Base-by-base conservation (phyloP, 306 rosid species). In the Citrullus colocynthis region DNA sequence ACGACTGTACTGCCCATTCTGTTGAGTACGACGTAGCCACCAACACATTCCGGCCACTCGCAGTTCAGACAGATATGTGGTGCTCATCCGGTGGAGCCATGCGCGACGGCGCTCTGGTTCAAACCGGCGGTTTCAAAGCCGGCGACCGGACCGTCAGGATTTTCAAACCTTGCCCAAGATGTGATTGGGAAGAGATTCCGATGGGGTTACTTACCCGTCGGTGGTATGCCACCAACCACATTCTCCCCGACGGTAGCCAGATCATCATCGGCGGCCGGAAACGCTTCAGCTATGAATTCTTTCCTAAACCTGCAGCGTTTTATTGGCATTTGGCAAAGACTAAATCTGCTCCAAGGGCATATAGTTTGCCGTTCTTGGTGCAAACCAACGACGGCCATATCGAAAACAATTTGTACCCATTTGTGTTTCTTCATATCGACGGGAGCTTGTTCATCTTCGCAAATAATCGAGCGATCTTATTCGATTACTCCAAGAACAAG, bases 391-490 rank as follows among this genome's bases (percentile, higher is more conserved):
- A 94, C 30, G 9, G 4, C 2, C 37, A 49, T 11, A 4, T 6
- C 49, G 98, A 94, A 20, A 89, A 94, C 77, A 94, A 94, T 58
- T 37, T 94, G 70, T 90, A 90, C 79, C 98, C 98, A 8, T 94
- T 92, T 37, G 44, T 92, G 17, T 97, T 90, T 78, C 88, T 94
- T n/a, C 77, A 90, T 76, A 93, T 93, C 0, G 89, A 90, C n/a
- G 98, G 98, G 34, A 94, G 89, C 85, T 72, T 94, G 4, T 94
- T 92, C 83, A 72, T 94, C 28, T 94, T 92, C 55, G 96, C 98
- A 3, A 92, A 92, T 49, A 88, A 90, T 0, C 85, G 87, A 48
- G 88, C 95, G 0, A 83, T 90, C 10, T 44, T 88, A 51, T 82
- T 94, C 14, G 80, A 90, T 28, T 92, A 90, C 69, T 82, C 74